Conservation (phyloP, 164 flowering plant genomes). For the Cinnamomum chago region DNA sequence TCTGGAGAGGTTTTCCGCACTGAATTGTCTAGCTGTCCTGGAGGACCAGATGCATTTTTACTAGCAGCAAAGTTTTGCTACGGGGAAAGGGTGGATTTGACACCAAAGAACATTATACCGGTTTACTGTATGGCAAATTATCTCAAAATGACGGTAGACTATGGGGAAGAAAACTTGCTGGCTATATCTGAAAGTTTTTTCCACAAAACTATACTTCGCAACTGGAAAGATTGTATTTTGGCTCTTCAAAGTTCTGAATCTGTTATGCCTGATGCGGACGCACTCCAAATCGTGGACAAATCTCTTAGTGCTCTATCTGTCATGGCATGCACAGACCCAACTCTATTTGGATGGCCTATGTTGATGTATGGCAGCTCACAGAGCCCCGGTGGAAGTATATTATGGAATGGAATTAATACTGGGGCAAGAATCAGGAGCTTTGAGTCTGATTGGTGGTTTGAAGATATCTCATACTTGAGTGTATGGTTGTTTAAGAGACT, state of each 20-base stretch:
- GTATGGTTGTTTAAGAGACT: slow-evolving; percentile 65
- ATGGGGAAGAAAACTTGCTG: slow-evolving; percentile 73
- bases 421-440: slow-evolving; percentile 72
- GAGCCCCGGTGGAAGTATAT: slow-evolving; percentile 96
- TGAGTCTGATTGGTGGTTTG: slow-evolving; percentile 97
- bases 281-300: slow-evolving; percentile 53
- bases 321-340: slow-evolving; percentile 91
- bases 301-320: slow-evolving; percentile 61
- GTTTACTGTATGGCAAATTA: slow-evolving; percentile 78
- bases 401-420: slow-evolving; percentile 97
- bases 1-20: slow-evolving; percentile 23
- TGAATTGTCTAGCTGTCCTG: slow-evolving; percentile 60
- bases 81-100: slow-evolving; percentile 53
- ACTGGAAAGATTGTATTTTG: slow-evolving; percentile 89
- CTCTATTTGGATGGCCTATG: slow-evolving; percentile 99
- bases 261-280: slow-evolving; percentile 49
- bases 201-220: slow-evolving; percentile 55
- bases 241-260: slow-evolving; percentile 71
- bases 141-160: slow-evolving; percentile 81
- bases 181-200: slow-evolving; percentile 55
- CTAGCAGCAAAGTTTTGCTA: slow-evolving; percentile 77
- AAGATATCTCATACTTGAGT: slow-evolving; percentile 71
- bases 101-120: slow-evolving; percentile 57
- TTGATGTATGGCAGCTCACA: slow-evolving; percentile 88
- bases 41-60: slow-evolving; percentile 73